Conservation (phyloP, 2,329 filamentous ascomycete genomes). For the Pseudodiploospora longispora region DNA sequence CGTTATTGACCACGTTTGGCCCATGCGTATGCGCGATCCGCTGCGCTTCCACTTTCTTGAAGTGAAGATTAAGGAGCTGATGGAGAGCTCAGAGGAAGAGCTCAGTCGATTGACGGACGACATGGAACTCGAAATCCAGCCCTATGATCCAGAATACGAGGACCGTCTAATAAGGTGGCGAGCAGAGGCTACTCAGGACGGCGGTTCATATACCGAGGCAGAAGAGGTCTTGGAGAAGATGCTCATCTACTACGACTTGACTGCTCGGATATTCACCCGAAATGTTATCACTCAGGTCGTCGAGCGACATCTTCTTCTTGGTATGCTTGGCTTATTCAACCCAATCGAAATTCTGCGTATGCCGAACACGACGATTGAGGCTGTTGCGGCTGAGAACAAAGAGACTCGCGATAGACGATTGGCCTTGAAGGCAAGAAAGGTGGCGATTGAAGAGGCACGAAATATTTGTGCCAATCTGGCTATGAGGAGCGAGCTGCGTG, state of each 20-base stretch:
- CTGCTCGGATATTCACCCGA: constrained; percentile 42
- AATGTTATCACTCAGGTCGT: constrained; percentile 46
- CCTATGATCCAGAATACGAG: constrained; percentile 46
- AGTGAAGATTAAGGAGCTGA: constrained; percentile 37
- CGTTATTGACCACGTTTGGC: constrained; percentile 43
- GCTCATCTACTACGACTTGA: constrained; percentile 47
- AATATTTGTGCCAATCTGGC: constrained; percentile 41
- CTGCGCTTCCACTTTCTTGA: constrained; percentile 42
- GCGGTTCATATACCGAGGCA: constrained; percentile 39
- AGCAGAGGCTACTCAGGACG: constrained; percentile 31
- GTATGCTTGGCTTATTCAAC: constrained; percentile 45
- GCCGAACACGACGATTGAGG: constrained; percentile 36
- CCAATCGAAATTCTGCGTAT: constrained; percentile 43
- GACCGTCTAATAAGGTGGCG: constrained; percentile 42
- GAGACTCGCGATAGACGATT: constrained; percentile 42
- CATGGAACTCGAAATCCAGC: constrained; percentile 45
- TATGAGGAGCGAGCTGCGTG: constrained; percentile 43
- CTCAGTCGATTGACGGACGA: constrained; percentile 39
- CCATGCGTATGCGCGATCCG: constrained; percentile 42
- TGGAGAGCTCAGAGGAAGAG: constrained; percentile 39
- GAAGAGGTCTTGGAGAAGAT: constrained; percentile 48
- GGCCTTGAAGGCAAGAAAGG: constrained; percentile 39
- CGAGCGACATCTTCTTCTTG: constrained; percentile 42
- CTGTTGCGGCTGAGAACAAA: constrained; percentile 45
- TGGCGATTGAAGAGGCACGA: constrained; percentile 42